Conservation (phyloP, 768 basidiomycete genomes). For the Tulasnella sp. region DNA sequence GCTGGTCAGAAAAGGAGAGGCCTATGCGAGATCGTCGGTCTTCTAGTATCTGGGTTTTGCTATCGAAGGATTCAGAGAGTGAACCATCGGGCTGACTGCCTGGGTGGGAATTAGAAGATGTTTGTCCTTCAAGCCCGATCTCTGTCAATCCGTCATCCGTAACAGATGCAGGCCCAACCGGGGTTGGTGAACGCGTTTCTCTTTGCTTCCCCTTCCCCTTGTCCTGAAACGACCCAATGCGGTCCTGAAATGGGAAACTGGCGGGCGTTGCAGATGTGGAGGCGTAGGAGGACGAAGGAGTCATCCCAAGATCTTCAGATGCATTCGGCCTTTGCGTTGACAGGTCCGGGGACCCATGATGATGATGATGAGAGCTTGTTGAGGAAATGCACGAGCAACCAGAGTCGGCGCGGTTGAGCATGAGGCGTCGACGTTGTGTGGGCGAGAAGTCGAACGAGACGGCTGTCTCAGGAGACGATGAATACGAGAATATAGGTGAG, state of each 20-base stretch:
- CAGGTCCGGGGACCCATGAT: background rate
- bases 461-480: constrained; percentile 3
- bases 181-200: background rate
- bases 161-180: background rate
- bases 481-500: background rate
- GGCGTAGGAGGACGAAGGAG: constrained; percentile 7
- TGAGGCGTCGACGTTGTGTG: background rate
- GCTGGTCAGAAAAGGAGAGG: constrained; percentile 9
- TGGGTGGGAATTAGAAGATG: background rate
- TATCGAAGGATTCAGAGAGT: background rate
- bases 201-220: constrained; percentile 10
- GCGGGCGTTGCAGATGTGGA: constrained; percentile 4
- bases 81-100: no score
- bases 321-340: background rate
- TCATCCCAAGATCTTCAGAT: background rate
- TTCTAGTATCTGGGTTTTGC: background rate
- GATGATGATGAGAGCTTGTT: background rate
- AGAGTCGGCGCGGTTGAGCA: background rate
- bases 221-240: background rate
- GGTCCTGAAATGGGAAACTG: constrained; percentile 4
- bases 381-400: background rate
- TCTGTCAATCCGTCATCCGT: background rate
- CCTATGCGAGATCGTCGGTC: constrained; percentile 1
- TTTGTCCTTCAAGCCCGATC: background rate
- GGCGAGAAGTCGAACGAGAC: constrained; percentile 15